A percentile compares a stretch with the other conserved stretches of the same genome.
These are phyloP conservation scores for Clarireedia homoeocarpa DNA, from an alignment of 2,329 filamentous ascomycete species.

Conservation along the genomic window DNA sequence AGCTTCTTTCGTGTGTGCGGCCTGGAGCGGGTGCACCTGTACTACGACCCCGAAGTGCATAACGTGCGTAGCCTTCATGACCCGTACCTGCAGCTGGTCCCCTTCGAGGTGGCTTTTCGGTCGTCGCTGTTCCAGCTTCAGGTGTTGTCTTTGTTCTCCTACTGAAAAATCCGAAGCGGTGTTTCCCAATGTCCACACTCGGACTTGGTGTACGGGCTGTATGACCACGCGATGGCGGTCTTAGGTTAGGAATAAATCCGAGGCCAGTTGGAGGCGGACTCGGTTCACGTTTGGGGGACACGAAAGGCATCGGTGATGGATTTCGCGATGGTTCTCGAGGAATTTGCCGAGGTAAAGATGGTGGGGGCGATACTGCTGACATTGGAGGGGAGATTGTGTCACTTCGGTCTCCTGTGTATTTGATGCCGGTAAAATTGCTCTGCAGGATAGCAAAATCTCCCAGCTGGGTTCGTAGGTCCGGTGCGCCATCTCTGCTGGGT, in stretches of 20 bases:
- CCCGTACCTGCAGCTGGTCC: conserved; percentile 89
- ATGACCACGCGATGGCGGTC: conserved; percentile 26
- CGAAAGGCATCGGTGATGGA: conserved; percentile 28
- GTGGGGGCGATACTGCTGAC: conserved; percentile 19
- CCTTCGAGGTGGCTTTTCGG: conserved; percentile 54
- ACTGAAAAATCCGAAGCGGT: conserved; percentile 71
- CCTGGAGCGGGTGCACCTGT: conserved; percentile 45
- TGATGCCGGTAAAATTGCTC: conserved; percentile 42
- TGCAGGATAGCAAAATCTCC: conserved; percentile 50
- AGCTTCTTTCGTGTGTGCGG: conserved; percentile 33
- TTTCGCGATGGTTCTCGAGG: conserved; percentile 30
- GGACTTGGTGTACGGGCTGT: conserved; percentile 44
- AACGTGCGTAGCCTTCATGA: conserved; percentile 74
- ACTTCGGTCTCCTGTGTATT: conserved; percentile 18
- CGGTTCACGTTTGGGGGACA: conserved; percentile 24
- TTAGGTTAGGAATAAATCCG: conserved; percentile 26
- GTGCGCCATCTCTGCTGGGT: conserved; percentile 62
- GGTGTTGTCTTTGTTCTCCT: conserved; percentile 59
- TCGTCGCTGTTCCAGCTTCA: conserved; percentile 40
- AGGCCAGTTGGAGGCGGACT: conserved; percentile 25
- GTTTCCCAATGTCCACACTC: conserved; percentile 47
- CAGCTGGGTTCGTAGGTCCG: conserved; percentile 50
- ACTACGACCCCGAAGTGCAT: conserved; percentile 55
- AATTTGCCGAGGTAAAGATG: conserved; percentile 28
- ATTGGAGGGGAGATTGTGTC: conserved; percentile 18